These are phyloP conservation scores for Didymella exigua DNA, from an alignment of 2,329 filamentous ascomycete genomes.

Conservation along the genomic window DNA sequence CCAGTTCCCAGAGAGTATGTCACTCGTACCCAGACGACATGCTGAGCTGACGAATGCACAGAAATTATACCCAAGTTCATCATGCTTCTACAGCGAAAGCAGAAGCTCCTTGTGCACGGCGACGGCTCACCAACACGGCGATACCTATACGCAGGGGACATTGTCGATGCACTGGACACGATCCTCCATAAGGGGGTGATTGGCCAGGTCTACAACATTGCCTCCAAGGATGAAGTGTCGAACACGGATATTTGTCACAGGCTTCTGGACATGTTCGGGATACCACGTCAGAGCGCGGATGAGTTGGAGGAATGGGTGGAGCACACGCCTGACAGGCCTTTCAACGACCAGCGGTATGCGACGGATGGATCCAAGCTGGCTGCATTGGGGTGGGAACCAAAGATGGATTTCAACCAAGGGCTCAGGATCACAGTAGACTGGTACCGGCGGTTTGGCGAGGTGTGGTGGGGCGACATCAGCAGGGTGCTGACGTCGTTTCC, in stretches of 20 bases:
- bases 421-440: slow-evolving; percentile 47
- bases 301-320: slow-evolving; percentile 70
- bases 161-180: slow-evolving; percentile 81
- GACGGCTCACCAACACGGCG: slow-evolving; percentile 75
- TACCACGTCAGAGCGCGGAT: slow-evolving; percentile 47
- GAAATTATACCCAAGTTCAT: slow-evolving; percentile 86
- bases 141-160: slow-evolving; percentile 80
- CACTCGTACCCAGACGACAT: too few relatives aligned
- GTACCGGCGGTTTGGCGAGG: slow-evolving; percentile 48
- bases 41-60: slow-evolving; percentile 44
- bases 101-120: slow-evolving; percentile 75
- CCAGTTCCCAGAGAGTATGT: slow-evolving; percentile 80
- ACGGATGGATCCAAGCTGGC: slow-evolving; percentile 48
- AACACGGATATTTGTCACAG: slow-evolving; percentile 72
- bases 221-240: slow-evolving; percentile 77
- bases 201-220: slow-evolving; percentile 82
- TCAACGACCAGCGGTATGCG: slow-evolving; percentile 50
- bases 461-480: slow-evolving; percentile 51
- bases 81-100: slow-evolving; percentile 69
- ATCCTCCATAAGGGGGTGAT: slow-evolving; percentile 77
- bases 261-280: slow-evolving; percentile 67
- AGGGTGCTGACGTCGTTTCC: slow-evolving; percentile 49
- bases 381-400: slow-evolving; percentile 46
- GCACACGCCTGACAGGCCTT: slow-evolving; percentile 78
- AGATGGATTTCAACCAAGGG: slow-evolving; percentile 45